Percentiles rank a stretch among this genome's conserved stretches.
Evolutionary conservation across 805 yeast species (phyloP).

Genomic region (Candida stauntonica): DNA sequence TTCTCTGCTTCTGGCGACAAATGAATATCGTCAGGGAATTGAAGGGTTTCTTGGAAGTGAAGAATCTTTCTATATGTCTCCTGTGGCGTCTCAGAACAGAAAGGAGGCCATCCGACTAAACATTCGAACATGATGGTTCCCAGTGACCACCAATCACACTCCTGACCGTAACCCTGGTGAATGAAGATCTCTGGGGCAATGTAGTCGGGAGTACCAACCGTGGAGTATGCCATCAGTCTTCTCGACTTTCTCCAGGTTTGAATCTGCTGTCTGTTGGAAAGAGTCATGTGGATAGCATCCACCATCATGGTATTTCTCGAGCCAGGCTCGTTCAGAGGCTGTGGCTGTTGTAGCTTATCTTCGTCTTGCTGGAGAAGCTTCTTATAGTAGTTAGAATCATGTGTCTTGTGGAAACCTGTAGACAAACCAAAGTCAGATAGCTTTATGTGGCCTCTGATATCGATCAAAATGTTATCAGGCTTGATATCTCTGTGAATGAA

Average conservation of each 20-base stretch:
- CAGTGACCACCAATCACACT: constrained; percentile 97
- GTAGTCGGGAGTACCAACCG: constrained; percentile 99
- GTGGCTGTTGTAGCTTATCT: constrained; percentile 37
- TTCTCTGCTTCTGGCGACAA: constrained; percentile 90
- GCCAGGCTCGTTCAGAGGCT: constrained; percentile 26
- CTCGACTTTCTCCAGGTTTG: constrained; percentile 70
- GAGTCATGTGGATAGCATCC: constrained; percentile 91
- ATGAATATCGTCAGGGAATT: constrained; percentile 82
- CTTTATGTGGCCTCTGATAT: constrained; percentile 83
- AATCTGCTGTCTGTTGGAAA: constrained; percentile 87
- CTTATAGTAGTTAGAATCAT: constrained; percentile 89
- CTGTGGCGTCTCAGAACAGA: constrained; percentile 87
- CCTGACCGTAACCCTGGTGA: constrained; percentile 89
- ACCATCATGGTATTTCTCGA: constrained; percentile 80
- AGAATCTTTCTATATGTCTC: constrained; percentile 93
- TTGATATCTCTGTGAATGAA: constrained; percentile 97
- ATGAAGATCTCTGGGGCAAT: constrained; percentile 93
- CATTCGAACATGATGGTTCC: constrained; percentile 98
- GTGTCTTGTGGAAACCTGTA: constrained; percentile 91
- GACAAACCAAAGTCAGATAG: constrained; percentile 96
- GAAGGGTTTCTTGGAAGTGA: constrained; percentile 82
- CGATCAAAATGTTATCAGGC: constrained; percentile 92
- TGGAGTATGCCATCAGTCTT: constrained; percentile 85
- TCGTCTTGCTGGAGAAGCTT: constrained; percentile 62
- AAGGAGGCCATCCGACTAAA: constrained; percentile 95